phyloP scores from a whole-genome alignment of 306 rosid genomes.

The Quercus aquifolioides region DNA sequence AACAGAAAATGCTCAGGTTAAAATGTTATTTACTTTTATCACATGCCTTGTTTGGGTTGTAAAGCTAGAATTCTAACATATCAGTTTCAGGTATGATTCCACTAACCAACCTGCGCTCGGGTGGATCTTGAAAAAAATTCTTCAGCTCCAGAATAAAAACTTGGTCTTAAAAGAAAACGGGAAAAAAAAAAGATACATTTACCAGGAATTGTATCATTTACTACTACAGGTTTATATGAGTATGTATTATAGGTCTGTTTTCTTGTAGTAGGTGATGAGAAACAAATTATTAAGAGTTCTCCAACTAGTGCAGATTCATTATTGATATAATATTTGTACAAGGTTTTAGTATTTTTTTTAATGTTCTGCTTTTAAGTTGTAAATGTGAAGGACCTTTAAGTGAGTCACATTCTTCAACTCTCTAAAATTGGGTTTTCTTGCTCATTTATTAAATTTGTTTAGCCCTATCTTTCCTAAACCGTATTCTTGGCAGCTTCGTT shows the following conservation, averaged over 20 bases:
- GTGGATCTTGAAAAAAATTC: constrained; percentile 9
- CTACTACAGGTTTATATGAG: neutral
- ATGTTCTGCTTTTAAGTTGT: constrained; percentile 24
- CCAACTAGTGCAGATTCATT: constrained; percentile 16
- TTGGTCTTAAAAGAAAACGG: neutral
- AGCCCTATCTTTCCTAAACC: neutral
- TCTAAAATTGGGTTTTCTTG: neutral
- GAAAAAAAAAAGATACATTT: constrained; percentile 6
- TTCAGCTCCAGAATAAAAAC: constrained; percentile 5
- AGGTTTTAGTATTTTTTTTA: constrained; percentile 6
- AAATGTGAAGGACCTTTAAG: neutral
- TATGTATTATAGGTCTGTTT: neutral
- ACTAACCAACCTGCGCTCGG: neutral
- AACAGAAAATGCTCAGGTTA: constrained; percentile 55
- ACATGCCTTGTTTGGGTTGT: neutral
- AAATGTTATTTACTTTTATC: constrained; percentile 3
- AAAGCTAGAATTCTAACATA: constrained; percentile 27
- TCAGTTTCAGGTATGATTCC: constrained; percentile 47
- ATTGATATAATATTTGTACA: constrained; percentile 33
- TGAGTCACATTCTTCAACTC: neutral
- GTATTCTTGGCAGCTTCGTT: no score
- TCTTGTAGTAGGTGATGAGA: constrained; percentile 18
- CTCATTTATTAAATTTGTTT: neutral
- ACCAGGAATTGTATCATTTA: constrained; percentile 6
- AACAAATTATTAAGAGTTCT: constrained; percentile 11